Conservation (phyloP, 352 stramenopile genomes). For the Phytophthora citricola region DNA sequence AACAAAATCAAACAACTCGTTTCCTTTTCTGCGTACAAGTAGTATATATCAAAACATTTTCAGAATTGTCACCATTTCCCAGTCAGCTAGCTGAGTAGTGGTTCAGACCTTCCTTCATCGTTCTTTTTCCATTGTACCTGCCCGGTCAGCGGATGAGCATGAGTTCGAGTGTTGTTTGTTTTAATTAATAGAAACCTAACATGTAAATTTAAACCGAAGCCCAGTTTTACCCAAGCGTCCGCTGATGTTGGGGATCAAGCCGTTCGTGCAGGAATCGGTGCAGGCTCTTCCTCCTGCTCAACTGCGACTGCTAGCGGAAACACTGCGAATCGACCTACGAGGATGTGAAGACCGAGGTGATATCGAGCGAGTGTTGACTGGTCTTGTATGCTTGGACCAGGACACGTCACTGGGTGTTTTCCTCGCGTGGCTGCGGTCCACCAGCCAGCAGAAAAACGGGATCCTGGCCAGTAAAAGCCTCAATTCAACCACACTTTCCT, state of each 20-base stretch:
- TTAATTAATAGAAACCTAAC: too few relatives aligned
- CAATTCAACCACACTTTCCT: constrained; percentile 75
- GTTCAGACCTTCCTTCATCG: too few relatives aligned
- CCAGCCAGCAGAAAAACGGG: constrained; percentile 24
- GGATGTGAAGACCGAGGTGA: constrained; percentile 65
- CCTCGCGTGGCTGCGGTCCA: constrained; percentile 63
- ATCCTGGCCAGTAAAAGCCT: constrained; percentile 40
- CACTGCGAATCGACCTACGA: constrained; percentile 66
- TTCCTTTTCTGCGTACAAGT: too few relatives aligned
- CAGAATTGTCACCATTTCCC: too few relatives aligned
- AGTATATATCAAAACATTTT: too few relatives aligned
- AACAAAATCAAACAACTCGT: too few relatives aligned
- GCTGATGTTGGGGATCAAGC: constrained; percentile 66
- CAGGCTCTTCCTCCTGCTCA: constrained; percentile 50
- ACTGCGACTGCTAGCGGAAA: constrained; percentile 60
- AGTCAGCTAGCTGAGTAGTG: too few relatives aligned
- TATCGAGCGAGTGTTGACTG: constrained; percentile 65
- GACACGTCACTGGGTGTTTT: constrained; percentile 79
- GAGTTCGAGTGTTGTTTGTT: too few relatives aligned
- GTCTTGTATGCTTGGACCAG: constrained; percentile 73
- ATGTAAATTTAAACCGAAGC: too few relatives aligned
- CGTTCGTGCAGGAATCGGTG: constrained; percentile 71
- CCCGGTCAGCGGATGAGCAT: too few relatives aligned
- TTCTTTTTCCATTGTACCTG: too few relatives aligned
- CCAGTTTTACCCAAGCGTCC: too few relatives aligned